Percentiles rank a stretch among this genome's conserved stretches.
phyloP scores from a whole-genome alignment of 2,329 filamentous ascomycete genomes.

The Arthrobotrys entomopaga region DNA sequence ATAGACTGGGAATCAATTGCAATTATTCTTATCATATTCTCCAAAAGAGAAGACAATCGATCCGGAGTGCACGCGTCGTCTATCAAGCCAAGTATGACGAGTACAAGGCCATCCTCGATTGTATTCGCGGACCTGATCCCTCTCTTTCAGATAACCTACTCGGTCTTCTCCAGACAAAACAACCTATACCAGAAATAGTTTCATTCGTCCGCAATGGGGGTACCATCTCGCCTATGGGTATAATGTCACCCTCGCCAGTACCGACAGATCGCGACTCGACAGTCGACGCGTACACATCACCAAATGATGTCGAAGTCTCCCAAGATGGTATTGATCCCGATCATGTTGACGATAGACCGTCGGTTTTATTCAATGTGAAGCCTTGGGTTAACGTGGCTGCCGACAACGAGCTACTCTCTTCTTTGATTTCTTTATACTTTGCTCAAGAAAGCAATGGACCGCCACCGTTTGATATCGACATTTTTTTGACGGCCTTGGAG shows the following conservation, averaged over 20 bases:
- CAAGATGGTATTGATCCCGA: not conserved
- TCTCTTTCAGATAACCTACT: not conserved
- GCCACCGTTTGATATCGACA: not conserved
- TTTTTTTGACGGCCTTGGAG: constrained; percentile 12
- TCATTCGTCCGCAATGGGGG: not conserved
- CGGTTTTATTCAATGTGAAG: not conserved
- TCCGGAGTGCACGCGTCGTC: not conserved
- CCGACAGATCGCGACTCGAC: not conserved
- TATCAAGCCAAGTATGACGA: constrained; percentile 3
- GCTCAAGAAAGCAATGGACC: not conserved
- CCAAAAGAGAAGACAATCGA: not conserved
- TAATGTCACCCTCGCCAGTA: not conserved
- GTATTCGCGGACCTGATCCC: not conserved
- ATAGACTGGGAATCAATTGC: not conserved
- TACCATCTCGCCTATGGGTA: not conserved
- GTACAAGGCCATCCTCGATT: constrained; percentile 8
- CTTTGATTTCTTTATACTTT: constrained; percentile 9
- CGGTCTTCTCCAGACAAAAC: not conserved
- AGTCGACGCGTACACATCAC: not conserved
- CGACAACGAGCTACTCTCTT: constrained; percentile 12
- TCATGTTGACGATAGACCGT: not conserved
- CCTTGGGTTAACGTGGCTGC: constrained; percentile 5
- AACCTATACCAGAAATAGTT: constrained; percentile 2
- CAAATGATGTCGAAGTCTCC: not conserved
- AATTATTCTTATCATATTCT: constrained; percentile 1